phyloP scores from a whole-genome alignment of 2,329 filamentous ascomycete genomes.

The Aureobasidium namibiae region DNA sequence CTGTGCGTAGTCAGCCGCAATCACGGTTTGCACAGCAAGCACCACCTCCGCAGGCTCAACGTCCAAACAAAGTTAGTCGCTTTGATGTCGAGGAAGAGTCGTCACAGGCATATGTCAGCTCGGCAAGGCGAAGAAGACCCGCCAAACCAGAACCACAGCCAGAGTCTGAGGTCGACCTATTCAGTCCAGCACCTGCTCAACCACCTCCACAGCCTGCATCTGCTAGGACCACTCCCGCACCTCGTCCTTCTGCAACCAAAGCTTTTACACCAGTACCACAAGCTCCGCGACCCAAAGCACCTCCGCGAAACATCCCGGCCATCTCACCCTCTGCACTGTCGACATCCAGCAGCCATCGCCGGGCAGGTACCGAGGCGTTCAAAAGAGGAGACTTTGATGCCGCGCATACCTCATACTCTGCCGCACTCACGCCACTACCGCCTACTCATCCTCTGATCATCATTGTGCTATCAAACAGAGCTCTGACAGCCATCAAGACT shows the following conservation, averaged over 20 bases:
- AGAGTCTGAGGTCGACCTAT: constrained; percentile 28
- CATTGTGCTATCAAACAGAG: constrained; percentile 83
- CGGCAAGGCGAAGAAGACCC: constrained; percentile 67
- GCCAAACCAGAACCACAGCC: constrained; percentile 30
- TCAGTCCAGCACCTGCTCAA: constrained; percentile 21
- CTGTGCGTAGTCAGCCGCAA: constrained; percentile 31
- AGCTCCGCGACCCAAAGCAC: constrained; percentile 37
- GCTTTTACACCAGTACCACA: constrained; percentile 20
- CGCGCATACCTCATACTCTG: constrained; percentile 74
- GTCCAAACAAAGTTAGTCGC: constrained; percentile 56
- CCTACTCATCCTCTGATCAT: constrained; percentile 74
- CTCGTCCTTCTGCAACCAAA: not conserved
- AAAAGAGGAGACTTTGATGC: constrained; percentile 88
- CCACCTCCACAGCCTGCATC: not conserved
- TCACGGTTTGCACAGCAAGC: constrained; percentile 32
- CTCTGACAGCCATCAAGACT: constrained; percentile 81
- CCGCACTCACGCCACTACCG: constrained; percentile 67
- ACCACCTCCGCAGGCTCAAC: constrained; percentile 25
- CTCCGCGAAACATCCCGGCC: constrained; percentile 54
- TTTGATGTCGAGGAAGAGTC: constrained; percentile 71
- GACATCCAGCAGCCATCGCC: constrained; percentile 68
- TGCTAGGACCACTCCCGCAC: constrained; percentile 7
- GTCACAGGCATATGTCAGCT: constrained; percentile 78
- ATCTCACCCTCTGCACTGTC: constrained; percentile 63
- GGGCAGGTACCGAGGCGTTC: constrained; percentile 78